Evolutionary conservation across 331 rosid genomes (phyloP), one percentile per base, ranked within the genome.

Genomic region (Quercus tomentella): DNA sequence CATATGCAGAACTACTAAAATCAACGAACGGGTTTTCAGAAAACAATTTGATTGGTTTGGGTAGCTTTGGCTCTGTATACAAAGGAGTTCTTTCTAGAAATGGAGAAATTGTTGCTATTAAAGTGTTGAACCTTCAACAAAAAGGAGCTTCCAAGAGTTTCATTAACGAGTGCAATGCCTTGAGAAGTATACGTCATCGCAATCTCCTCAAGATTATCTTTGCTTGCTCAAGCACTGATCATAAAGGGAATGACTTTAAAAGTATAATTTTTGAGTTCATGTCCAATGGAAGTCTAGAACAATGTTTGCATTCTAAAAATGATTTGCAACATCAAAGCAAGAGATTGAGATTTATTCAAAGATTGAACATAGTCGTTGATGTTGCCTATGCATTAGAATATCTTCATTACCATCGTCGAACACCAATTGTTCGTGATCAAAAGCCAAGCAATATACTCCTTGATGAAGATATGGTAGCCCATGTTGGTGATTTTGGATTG

Each of bases 381-480:
- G 66, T 84, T 20, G 90, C 86, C 33, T 12, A 72, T 4, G 86
- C 84, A 0, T 69, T 87, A 49, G 74, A 84, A 67, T 87, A 87
- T 45, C 86, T 81, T 81, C 88, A 87, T 33, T 30, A 79, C 65
- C 79, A 74, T 55, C 56, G 25, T 0, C 80, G 79, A 21, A 22
- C 21, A 20, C 49, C 63, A 4, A 4, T 87, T 25, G 79, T 87
- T 72, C 88, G 77, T 56, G 88, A 87, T 76, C 5, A 84, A 10
- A 87, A 81, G 2, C 88, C 84, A 7, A 87, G 90, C 60, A 87
- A 87, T 0, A 30, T 86, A 61, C 87, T 86, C 56, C 84, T 86
- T 21, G 75, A 84, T 5, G 67, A 77, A 21, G 69, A 81, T 23
- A 12, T 55, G 25, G 81, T 81, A 5, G 83, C 76, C 1, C 83